These are phyloP conservation scores for Apiospora marii DNA, from an alignment of 2,329 filamentous ascomycete genomes.

Conservation along the genomic window DNA sequence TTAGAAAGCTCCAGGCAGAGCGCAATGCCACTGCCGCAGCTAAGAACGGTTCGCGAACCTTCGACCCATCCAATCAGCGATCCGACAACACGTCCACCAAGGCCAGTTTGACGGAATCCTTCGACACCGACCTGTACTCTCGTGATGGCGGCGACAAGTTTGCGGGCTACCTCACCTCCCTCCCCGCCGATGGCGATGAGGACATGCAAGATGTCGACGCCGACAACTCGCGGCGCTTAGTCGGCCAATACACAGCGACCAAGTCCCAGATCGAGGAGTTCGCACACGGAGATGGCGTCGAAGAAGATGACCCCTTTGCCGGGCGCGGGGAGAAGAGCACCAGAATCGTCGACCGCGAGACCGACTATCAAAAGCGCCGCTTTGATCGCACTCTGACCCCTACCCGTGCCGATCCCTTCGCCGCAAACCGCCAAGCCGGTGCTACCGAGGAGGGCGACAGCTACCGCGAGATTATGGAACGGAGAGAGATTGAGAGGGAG, in stretches of 20 bases:
- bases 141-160: conserved; percentile 80
- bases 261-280: conserved; percentile 94
- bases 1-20: conserved; percentile 90
- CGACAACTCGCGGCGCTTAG: conserved; percentile 77
- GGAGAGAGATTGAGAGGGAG: conserved; percentile 89
- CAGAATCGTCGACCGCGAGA: conserved; percentile 91
- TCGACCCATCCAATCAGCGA: conserved; percentile 82
- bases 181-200: conserved; percentile 82
- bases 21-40: conserved; percentile 81
- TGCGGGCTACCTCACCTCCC: conserved; percentile 88
- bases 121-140: conserved; percentile 89
- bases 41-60: conserved; percentile 83
- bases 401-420: conserved; percentile 85
- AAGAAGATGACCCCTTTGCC: conserved; percentile 89
- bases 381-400: conserved; percentile 89
- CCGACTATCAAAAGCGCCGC: conserved; percentile 95
- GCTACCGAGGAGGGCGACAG: conserved; percentile 76
- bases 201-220: conserved; percentile 78
- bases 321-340: conserved; percentile 86
- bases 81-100: conserved; percentile 80
- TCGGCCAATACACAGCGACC: conserved; percentile 96
- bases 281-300: conserved; percentile 81
- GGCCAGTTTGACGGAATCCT: conserved; percentile 87
- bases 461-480: conserved; percentile 91
- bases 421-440: conserved; percentile 74